Percentiles rank a stretch among this genome's conserved stretches.
Evolutionary conservation across 2,329 filamentous ascomycete species (phyloP).

Genomic region (Curvularia spicifera): DNA sequence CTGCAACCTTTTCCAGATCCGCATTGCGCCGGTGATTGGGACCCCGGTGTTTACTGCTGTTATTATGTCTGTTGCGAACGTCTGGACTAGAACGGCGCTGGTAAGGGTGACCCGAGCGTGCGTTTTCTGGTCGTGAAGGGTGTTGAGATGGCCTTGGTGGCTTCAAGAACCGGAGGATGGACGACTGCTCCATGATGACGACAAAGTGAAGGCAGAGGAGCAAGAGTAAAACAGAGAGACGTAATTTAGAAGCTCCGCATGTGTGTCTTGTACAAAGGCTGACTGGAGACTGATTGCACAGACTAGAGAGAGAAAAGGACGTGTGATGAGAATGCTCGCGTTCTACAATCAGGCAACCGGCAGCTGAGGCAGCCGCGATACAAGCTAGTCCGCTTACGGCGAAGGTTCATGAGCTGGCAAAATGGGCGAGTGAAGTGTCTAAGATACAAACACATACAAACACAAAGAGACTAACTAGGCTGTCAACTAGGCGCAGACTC

Average conservation of each 20-base stretch:
- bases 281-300: not conserved
- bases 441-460: not conserved
- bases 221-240: not conserved
- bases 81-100: constrained; percentile 15
- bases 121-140: constrained; percentile 15
- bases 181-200: constrained; percentile 30
- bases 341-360: constrained; percentile 24
- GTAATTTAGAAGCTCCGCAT: not conserved
- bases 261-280: not conserved
- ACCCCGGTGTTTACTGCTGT: constrained; percentile 18
- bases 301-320: not conserved
- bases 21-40: constrained; percentile 31
- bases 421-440: not conserved
- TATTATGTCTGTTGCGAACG: not conserved
- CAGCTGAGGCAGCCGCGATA: constrained; percentile 7
- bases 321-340: not conserved
- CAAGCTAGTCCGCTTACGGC: constrained; percentile 7
- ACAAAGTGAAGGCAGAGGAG: not conserved
- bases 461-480: not conserved
- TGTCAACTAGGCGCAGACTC: not conserved
- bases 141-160: constrained; percentile 13
- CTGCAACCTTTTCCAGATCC: constrained; percentile 32
- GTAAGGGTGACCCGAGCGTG: constrained; percentile 28
- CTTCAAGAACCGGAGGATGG: constrained; percentile 31
- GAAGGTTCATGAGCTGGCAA: not conserved